Percentiles rank a stretch among this genome's conserved stretches.
phyloP scores from a whole-genome alignment of 345 rosid genomes.

The Acer campestre region DNA sequence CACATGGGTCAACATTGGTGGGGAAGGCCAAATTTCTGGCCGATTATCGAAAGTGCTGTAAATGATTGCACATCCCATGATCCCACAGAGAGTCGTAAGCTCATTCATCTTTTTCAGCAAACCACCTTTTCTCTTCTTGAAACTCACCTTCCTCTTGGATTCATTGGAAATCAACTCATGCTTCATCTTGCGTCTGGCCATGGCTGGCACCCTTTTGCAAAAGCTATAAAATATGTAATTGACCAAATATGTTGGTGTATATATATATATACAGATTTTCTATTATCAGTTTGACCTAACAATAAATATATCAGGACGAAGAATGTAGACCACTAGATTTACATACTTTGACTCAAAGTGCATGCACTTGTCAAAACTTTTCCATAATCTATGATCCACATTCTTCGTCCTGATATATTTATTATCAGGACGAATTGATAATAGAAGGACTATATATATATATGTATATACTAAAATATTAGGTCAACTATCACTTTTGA shows the following conservation, averaged over 20 bases:
- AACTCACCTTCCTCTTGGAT: conserved; percentile 37
- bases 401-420: too few species aligned
- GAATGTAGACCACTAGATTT: too few species aligned
- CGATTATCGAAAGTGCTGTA: conserved; percentile 21
- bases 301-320: too few species aligned
- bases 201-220: conserved; percentile 5
- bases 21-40: conserved; percentile 49
- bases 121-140: conserved; percentile 43
- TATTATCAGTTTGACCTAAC: too few species aligned
- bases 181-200: conserved; percentile 42
- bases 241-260: not conserved
- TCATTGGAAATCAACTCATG: conserved; percentile 40
- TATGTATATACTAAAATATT: too few species aligned
- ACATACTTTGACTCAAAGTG: too few species aligned
- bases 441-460: too few species aligned
- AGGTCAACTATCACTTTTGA: too few species aligned
- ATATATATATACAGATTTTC: too few species aligned
- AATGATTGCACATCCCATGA: conserved; percentile 43
- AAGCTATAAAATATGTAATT: not conserved
- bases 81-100: conserved; percentile 49
- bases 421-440: too few species aligned
- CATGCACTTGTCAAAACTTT: too few species aligned
- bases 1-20: conserved; percentile 16
- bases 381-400: too few species aligned
- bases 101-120: conserved; percentile 47